These are phyloP conservation scores for Tetracladium maxilliforme DNA, from an alignment of 2,329 filamentous ascomycete genomes.

Conservation along the genomic window DNA sequence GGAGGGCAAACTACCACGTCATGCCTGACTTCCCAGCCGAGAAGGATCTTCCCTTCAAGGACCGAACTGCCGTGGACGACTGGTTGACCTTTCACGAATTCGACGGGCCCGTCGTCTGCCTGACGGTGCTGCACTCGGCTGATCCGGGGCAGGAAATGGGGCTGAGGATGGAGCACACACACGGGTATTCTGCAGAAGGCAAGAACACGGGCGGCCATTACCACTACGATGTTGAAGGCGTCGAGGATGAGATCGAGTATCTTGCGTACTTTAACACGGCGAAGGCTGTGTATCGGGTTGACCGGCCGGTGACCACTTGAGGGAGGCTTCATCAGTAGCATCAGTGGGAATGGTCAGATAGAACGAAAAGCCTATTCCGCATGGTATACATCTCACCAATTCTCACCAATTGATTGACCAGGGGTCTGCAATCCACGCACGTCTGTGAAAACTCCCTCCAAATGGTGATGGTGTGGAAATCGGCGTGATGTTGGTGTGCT, in stretches of 20 bases:
- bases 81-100: constrained; percentile 25
- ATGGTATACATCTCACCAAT: too few relatives aligned
- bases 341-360: too few relatives aligned
- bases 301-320: too few relatives aligned
- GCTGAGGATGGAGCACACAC: constrained; percentile 30
- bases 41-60: constrained; percentile 12
- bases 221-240: constrained; percentile 21
- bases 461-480: too few relatives aligned
- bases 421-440: too few relatives aligned
- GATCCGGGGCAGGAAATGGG: constrained; percentile 20
- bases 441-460: too few relatives aligned
- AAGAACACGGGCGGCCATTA: constrained; percentile 25
- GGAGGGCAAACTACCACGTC: constrained; percentile 22
- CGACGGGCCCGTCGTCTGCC: constrained; percentile 19
- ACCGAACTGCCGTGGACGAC: constrained; percentile 13
- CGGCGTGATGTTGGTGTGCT: too few relatives aligned
- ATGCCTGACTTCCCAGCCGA: constrained; percentile 26
- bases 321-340: too few relatives aligned
- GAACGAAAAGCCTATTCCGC: too few relatives aligned
- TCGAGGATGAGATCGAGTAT: constrained; percentile 22
- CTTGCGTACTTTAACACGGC: constrained; percentile 29
- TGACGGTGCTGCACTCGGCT: constrained; percentile 24
- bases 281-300: constrained; percentile 21
- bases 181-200: constrained; percentile 21
- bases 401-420: too few relatives aligned